Conservation (phyloP, 2,329 filamentous ascomycete genomes). For the Aspergillus jensenii region DNA sequence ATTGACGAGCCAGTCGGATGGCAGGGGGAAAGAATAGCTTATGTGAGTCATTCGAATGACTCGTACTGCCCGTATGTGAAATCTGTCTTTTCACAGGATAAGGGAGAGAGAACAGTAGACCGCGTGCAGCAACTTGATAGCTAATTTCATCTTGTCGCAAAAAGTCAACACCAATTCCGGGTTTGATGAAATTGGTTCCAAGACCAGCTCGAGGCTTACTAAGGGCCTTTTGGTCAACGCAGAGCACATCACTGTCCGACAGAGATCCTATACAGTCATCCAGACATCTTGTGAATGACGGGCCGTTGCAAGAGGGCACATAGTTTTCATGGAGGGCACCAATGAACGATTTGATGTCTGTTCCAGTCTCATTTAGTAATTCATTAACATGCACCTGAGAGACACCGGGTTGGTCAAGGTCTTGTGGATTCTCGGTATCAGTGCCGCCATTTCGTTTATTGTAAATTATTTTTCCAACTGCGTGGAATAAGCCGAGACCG, state of each 20-base stretch:
- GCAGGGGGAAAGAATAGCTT: conserved; percentile 93
- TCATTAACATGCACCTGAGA: conserved; percentile 69
- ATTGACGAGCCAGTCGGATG: conserved; percentile 77
- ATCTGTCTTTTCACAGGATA: conserved; percentile 71
- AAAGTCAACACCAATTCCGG: conserved; percentile 53
- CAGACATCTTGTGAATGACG: conserved; percentile 71
- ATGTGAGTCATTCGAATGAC: conserved; percentile 59
- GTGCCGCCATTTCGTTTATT: conserved; percentile 75
- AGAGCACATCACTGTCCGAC: conserved; percentile 84
- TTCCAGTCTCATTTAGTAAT: conserved; percentile 90
- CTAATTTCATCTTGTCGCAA: conserved; percentile 91
- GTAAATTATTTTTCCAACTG: conserved; percentile 92
- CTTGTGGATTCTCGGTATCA: conserved; percentile 35
- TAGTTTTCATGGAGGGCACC: conserved; percentile 95
- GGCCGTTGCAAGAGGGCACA: conserved; percentile 69
- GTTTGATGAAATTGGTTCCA: conserved; percentile 58
- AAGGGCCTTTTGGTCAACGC: conserved; percentile 54
- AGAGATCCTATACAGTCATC: conserved; percentile 83
- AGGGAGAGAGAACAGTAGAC: conserved; percentile 80
- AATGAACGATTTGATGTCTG: conserved; percentile 86
- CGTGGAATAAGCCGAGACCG: conserved; percentile 91
- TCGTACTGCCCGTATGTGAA: conserved; percentile 36
- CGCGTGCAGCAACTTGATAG: conserved; percentile 86
- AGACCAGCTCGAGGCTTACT: conserved; percentile 49
- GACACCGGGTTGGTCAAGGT: conserved; percentile 58